Conservation (phyloP, 257 asterid genomes). For the Verbena officinalis region DNA sequence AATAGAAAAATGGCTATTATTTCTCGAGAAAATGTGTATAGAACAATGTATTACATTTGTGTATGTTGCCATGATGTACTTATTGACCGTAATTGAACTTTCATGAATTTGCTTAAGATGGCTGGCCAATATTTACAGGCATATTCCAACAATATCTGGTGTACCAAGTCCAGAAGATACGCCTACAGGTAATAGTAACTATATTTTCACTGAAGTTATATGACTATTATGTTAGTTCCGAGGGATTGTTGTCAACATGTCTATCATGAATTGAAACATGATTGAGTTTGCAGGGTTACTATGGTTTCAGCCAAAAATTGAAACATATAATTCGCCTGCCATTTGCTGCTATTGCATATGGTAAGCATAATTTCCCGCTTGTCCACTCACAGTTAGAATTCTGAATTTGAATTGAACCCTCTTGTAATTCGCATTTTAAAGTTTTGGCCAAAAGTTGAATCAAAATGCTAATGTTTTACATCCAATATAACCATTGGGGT, state of each 20-base stretch:
- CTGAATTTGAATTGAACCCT: conserved; percentile 17
- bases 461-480: conserved; percentile 13
- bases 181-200: conserved; percentile 68
- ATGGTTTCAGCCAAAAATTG: conserved; percentile 96
- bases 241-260: background rate
- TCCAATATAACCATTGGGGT: too few species aligned
- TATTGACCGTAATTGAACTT: conserved; percentile 6
- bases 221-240: conserved; percentile 13
- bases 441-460: conserved; percentile 3
- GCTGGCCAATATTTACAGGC: conserved; percentile 48
- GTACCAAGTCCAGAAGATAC: conserved; percentile 92
- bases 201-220: conserved; percentile 19
- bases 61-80: conserved; percentile 14
- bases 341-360: conserved; percentile 83
- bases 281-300: conserved; percentile 79
- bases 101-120: conserved; percentile 14
- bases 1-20: conserved; percentile 1
- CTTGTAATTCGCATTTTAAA: conserved; percentile 11
- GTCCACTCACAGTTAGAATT: conserved; percentile 8
- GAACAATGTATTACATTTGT: background rate
- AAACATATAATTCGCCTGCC: conserved; percentile 92
- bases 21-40: background rate
- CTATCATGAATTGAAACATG: conserved; percentile 26
- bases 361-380: conserved; percentile 45
- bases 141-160: conserved; percentile 90